These are phyloP conservation scores for Apiospora kogelbergensis DNA, from an alignment of 2,329 filamentous ascomycete genomes.

Conservation along the genomic window DNA sequence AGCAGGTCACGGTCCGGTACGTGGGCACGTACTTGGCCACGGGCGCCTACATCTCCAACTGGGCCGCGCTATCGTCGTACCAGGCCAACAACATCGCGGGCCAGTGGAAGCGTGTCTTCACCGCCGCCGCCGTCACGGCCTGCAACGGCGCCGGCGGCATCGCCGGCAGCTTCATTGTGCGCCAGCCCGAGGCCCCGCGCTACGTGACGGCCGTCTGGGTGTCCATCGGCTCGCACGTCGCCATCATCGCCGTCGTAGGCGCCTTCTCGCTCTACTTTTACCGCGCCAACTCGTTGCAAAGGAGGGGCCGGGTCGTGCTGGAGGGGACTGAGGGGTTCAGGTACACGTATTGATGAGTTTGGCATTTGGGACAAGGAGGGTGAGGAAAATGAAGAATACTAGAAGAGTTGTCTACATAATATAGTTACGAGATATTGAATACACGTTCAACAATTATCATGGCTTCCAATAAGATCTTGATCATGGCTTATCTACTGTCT, in stretches of 20 bases:
- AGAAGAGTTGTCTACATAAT: no score
- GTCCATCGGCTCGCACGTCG: slow-evolving; percentile 62
- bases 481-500: no score
- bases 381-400: no score
- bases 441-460: no score
- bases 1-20: slow-evolving; percentile 61
- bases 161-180: slow-evolving; percentile 66
- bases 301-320: slow-evolving; percentile 45
- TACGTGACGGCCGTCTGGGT: slow-evolving; percentile 69
- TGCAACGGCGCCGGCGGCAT: slow-evolving; percentile 65
- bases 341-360: slow-evolving; percentile 23
- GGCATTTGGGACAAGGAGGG: no score
- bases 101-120: slow-evolving; percentile 65
- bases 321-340: slow-evolving; percentile 42
- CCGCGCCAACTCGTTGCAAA: slow-evolving; percentile 48
- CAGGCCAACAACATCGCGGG: slow-evolving; percentile 63
- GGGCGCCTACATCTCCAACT: slow-evolving; percentile 68
- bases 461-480: no score
- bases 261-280: slow-evolving; percentile 55
- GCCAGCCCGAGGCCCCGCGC: slow-evolving; percentile 57
- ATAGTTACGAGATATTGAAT: no score
- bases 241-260: slow-evolving; percentile 54
- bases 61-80: slow-evolving; percentile 65
- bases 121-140: slow-evolving; percentile 59
- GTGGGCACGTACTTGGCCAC: slow-evolving; percentile 66